Evolutionary conservation across 306 rosid species (phyloP), one percentile per base, ranked within the genome.

Genomic region (Fragaria vesca): DNA sequence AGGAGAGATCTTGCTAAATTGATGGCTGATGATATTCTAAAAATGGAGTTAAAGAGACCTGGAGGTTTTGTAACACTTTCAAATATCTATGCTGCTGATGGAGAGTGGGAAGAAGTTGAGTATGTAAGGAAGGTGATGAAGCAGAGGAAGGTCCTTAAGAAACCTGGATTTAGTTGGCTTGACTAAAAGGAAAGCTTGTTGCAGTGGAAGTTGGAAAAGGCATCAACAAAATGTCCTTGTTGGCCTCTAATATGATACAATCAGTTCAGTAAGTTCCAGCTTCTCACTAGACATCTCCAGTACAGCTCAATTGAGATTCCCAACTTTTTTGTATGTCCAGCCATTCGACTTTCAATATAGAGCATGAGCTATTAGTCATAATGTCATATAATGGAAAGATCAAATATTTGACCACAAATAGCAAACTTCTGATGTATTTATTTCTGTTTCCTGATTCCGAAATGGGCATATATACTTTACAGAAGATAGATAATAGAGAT

Each of bases 81-180:
- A 32, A 89, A 91, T 85, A 86, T 91, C 67, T 84, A 88, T 78
- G 97, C 97, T 13, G 86, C 87, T 66, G 84, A 81, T 47, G 92
- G 92, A 61, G 87, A 88, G 10, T 91, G 97, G 97, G 87, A 91
- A 80, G 84, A 88, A 77, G 94, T 86, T 80, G 84, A 83, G 74
- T 83, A 77, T 46, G 78, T 86, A 46, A 85, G 97, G 82, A 80
- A 66, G 79, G 82, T 75, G 21, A 91, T 88, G 94, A 88, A 88
- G 86, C 79, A 82, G 68, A 86, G 79, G 57, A 80, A 78, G 43
- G 80, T 88, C 69, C 81, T 51, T 6, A 90, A 86, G 80, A 67
- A 21, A 24, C 87, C 86, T 65, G 92, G 92, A 70, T 86, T 48
- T 80, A 88, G 95, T 86, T 80, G 83, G 88, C 81, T 86, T 10